Evolutionary conservation across 2,329 filamentous ascomycete species (phyloP).

Genomic region (Monilinia vaccinii-corymbosi): DNA sequence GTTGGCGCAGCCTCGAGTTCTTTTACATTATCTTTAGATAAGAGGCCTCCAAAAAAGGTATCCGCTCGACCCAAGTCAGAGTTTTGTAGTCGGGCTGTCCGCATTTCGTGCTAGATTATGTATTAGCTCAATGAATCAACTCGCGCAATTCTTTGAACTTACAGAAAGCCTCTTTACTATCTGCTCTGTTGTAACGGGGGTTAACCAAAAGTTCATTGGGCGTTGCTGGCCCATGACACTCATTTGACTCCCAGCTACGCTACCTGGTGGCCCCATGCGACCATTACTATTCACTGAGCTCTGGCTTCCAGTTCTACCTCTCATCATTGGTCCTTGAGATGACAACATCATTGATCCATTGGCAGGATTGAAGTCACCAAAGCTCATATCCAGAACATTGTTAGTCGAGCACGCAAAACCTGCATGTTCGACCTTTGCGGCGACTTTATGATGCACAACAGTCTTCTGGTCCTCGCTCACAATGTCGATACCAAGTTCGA

Average conservation of each 20-base stretch:
- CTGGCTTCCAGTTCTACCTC: constrained; percentile 61
- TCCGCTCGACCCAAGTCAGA: constrained; percentile 77
- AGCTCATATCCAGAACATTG: constrained; percentile 80
- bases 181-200: constrained; percentile 85
- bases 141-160: constrained; percentile 12
- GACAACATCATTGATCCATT: constrained; percentile 61
- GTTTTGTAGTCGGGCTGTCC: constrained; percentile 77
- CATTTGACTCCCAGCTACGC: constrained; percentile 44
- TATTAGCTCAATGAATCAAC: constrained; percentile 19
- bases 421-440: constrained; percentile 91
- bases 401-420: constrained; percentile 68
- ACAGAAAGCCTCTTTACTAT: constrained; percentile 65
- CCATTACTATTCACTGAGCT: constrained; percentile 52
- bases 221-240: constrained; percentile 59
- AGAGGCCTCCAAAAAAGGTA: constrained; percentile 67
- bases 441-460: constrained; percentile 96
- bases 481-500: constrained; percentile 96
- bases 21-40: constrained; percentile 62
- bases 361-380: constrained; percentile 81
- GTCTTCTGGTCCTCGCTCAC: constrained; percentile 98
- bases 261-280: constrained; percentile 44
- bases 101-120: constrained; percentile 67
- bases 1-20: constrained; percentile 45
- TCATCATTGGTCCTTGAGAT: constrained; percentile 57
- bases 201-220: constrained; percentile 73